These are phyloP conservation scores for Trypanosoma lewisi DNA, from an alignment of 208 protist species.

Conservation along the genomic window DNA sequence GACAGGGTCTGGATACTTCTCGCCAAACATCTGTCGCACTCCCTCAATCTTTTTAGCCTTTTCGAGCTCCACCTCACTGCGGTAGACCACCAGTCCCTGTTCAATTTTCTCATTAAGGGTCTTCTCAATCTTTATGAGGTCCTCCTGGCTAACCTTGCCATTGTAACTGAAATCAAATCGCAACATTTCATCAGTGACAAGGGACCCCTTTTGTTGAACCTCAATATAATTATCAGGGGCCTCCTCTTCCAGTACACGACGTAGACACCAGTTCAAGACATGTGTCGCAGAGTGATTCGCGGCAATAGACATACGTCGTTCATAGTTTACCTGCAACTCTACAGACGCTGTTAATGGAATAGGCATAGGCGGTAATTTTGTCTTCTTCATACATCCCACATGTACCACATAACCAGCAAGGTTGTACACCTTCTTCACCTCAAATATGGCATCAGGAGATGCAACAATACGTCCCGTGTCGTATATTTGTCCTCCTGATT, in stretches of 20 bases:
- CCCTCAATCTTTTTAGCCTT: conserved; percentile 71
- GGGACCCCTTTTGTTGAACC: conserved; percentile 95
- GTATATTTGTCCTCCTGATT: conserved; percentile 97
- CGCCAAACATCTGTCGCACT: conserved; percentile 95
- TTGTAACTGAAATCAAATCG: conserved; percentile 98
- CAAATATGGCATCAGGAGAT: conserved; percentile 71
- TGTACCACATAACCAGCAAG: conserved; percentile 97
- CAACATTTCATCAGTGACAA: conserved; percentile 90
- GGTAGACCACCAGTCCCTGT: conserved; percentile 78
- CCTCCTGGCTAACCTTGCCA: conserved; percentile 71
- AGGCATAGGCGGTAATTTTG: conserved; percentile 36
- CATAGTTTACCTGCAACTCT: conserved; percentile 90
- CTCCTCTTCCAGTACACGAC: conserved; percentile 83
- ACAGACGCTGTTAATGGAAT: conserved; percentile 70
- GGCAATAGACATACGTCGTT: conserved; percentile 69
- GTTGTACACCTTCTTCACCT: conserved; percentile 91
- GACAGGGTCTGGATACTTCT: conserved; percentile 98
- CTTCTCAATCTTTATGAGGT: conserved; percentile 87
- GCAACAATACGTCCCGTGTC: conserved; percentile 92
- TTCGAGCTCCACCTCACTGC: conserved; percentile 84
- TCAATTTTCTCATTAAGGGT: conserved; percentile 89
- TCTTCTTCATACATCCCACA: conserved; percentile 80
- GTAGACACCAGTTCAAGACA: conserved; percentile 96
- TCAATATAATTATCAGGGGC: conserved; percentile 81
- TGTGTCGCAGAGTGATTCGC: conserved; percentile 98